Conservation (phyloP, 2,329 filamentous ascomycete species). For the Bipolaris victoriae region DNA sequence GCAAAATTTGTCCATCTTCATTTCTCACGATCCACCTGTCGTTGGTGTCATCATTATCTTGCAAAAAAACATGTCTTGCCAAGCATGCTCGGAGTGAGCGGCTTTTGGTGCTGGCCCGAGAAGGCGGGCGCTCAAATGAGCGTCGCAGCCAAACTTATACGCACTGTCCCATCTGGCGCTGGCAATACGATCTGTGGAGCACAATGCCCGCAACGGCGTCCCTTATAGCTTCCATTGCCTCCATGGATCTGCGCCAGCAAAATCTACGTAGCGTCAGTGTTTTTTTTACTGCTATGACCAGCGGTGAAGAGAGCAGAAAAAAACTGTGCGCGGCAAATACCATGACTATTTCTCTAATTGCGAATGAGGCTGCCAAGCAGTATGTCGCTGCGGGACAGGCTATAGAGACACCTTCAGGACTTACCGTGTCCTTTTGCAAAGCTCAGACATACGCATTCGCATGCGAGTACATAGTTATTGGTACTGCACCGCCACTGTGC, state of each 20-base stretch:
- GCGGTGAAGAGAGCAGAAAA: conserved; percentile 4
- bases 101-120: conserved; percentile 15
- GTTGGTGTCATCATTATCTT: conserved; percentile 5
- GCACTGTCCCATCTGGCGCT: conserved; percentile 15
- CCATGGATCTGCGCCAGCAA: conserved; percentile 11
- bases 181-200: conserved; percentile 25
- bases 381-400: background rate
- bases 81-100: conserved; percentile 11
- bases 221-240: conserved; percentile 9
- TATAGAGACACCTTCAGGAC: background rate
- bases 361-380: background rate
- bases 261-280: conserved; percentile 2
- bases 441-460: conserved; percentile 2
- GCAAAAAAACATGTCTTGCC: conserved; percentile 11
- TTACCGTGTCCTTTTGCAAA: conserved; percentile 1
- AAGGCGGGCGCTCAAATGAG: conserved; percentile 14
- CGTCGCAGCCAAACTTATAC: conserved; percentile 16
- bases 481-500: conserved; percentile 13
- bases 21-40: conserved; percentile 20
- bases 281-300: conserved; percentile 2
- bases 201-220: conserved; percentile 23
- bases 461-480: background rate
- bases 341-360: background rate
- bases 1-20: conserved; percentile 9
- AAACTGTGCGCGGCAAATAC: background rate